Percentiles rank a stretch among this genome's conserved stretches.
These are phyloP conservation scores for Catenaria anguillulae DNA, from an alignment of 371 early-diverging fungal genomes.

Conservation along the genomic window DNA sequence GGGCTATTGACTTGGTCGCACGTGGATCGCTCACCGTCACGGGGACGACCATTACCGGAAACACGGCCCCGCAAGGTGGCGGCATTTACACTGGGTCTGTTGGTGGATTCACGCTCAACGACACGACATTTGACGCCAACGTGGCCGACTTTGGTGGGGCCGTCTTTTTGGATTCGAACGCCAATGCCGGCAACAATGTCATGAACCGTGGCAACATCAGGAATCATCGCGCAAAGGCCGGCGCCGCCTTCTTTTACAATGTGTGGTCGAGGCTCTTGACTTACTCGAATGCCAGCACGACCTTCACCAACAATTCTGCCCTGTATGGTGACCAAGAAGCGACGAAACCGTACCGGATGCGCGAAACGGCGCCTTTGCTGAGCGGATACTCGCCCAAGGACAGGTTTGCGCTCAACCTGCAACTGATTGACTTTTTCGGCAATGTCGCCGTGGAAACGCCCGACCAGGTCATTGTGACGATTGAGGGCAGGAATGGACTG, in stretches of 20 bases:
- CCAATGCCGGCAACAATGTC: neutral
- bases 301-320: slow-evolving; percentile 1
- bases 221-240: neutral
- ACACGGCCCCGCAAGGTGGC: neutral
- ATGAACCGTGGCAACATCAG: neutral
- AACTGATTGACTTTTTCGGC: slow-evolving; percentile 1
- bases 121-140: neutral
- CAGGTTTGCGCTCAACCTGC: neutral
- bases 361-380: neutral
- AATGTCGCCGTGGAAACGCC: neutral
- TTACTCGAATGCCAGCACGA: neutral
- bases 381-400: slow-evolving; percentile 3
- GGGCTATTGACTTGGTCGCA: neutral
- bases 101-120: neutral
- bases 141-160: slow-evolving; percentile 1
- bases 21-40: neutral
- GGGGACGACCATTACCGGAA: neutral
- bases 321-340: neutral
- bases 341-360: slow-evolving; percentile 3
- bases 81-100: neutral
- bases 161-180: neutral
- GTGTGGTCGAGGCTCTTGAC: neutral
- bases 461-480: slow-evolving; percentile 4
- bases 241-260: slow-evolving; percentile 5
- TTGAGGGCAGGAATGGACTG: neutral